A percentile compares a stretch with the other conserved stretches of the same genome.
phyloP scores from a whole-genome alignment of 768 basidiomycete species.

The Xerocomus spinulosus region DNA sequence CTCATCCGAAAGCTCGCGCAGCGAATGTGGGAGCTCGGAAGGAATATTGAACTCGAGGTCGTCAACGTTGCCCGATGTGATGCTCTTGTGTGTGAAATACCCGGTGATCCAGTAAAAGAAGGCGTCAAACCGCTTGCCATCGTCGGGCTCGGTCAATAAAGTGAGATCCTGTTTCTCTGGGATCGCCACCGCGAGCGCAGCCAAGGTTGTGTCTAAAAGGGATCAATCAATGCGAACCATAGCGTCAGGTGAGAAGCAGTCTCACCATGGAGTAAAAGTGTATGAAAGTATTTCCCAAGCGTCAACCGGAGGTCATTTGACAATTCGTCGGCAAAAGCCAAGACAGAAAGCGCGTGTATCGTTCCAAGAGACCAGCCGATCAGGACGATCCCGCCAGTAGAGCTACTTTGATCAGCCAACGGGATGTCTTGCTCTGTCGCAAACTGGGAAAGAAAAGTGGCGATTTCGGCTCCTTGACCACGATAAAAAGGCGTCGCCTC shows the following conservation, averaged over 20 bases:
- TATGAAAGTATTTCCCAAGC: constrained; percentile 18
- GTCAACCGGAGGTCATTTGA: constrained; percentile 2
- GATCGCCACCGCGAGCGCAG: constrained; percentile 10
- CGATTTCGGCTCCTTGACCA: constrained; percentile 16
- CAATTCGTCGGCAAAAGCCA: constrained; percentile 15
- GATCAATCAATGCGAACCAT: not conserved
- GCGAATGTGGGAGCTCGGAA: constrained; percentile 7
- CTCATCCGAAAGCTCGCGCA: constrained; percentile 10
- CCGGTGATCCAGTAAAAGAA: constrained; percentile 16
- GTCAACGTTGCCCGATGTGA: constrained; percentile 12
- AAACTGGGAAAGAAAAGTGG: constrained; percentile 15
- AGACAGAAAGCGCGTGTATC: constrained; percentile 6
- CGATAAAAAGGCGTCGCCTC: constrained; percentile 15
- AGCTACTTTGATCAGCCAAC: not conserved
- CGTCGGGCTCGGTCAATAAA: constrained; percentile 2
- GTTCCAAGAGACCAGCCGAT: constrained; percentile 21
- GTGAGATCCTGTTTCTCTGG: not conserved
- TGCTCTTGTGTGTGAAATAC: constrained; percentile 14
- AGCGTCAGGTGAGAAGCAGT: not conserved
- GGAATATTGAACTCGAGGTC: constrained; percentile 15
- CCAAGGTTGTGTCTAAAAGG: constrained; percentile 3
- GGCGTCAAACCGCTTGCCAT: constrained; percentile 9
- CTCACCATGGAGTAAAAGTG: constrained; percentile 17
- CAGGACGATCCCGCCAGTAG: constrained; percentile 11
- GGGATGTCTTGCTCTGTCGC: constrained; percentile 16